These are phyloP conservation scores for Bertia moriformis DNA, from an alignment of 2,329 filamentous ascomycete genomes.

Conservation along the genomic window DNA sequence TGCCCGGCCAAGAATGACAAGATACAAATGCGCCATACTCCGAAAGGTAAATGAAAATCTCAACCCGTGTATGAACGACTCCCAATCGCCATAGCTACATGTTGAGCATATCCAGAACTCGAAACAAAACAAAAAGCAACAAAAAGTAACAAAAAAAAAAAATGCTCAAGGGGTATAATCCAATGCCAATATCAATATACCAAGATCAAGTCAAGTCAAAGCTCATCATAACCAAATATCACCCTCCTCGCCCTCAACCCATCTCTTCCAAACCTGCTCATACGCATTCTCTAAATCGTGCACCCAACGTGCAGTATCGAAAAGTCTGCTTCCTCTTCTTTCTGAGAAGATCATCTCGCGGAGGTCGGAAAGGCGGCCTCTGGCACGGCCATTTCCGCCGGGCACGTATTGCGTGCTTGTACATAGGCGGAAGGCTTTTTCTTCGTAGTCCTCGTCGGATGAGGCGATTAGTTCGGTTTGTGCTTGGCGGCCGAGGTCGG, in stretches of 20 bases:
- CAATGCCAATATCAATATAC: not conserved
- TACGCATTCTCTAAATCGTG: constrained; percentile 1
- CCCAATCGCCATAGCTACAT: too few relatives aligned
- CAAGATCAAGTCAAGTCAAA: too few relatives aligned
- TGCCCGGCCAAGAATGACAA: too few relatives aligned
- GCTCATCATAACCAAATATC: constrained; percentile 2
- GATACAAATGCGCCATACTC: too few relatives aligned
- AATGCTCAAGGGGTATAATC: constrained; percentile 1
- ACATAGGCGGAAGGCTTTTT: constrained; percentile 56
- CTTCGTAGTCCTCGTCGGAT: constrained; percentile 74
- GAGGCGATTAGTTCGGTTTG: constrained; percentile 63
- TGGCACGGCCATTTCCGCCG: constrained; percentile 14
- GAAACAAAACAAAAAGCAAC: too few relatives aligned
- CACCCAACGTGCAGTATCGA: not conserved
- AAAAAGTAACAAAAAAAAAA: not conserved
- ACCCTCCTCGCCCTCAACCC: constrained; percentile 1
- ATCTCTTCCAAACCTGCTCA: not conserved
- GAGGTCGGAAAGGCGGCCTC: not conserved
- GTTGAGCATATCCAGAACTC: too few relatives aligned
- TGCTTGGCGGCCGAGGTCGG: constrained; percentile 48
- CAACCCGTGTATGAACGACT: too few relatives aligned
- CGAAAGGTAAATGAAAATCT: too few relatives aligned
- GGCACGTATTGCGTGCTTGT: constrained; percentile 43
- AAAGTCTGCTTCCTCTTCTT: not conserved
- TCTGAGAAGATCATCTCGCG: not conserved